phyloP scores from a whole-genome alignment of 2,329 filamentous ascomycete species.

The Chaetomium strumarium region DNA sequence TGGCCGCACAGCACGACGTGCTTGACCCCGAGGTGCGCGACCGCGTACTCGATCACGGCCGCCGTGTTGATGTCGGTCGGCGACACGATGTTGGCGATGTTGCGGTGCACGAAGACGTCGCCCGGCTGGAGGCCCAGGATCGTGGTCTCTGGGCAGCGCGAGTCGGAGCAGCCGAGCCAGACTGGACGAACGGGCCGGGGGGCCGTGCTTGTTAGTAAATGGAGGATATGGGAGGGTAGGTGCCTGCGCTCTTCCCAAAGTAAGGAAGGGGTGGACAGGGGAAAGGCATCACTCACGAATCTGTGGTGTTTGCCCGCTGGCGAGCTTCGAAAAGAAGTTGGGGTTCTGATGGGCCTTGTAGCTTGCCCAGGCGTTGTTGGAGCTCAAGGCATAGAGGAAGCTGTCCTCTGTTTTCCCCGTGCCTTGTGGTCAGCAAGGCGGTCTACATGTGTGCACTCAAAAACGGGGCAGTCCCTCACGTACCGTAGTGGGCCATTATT shows the following conservation, averaged over 20 bases:
- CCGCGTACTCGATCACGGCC: constrained; percentile 74
- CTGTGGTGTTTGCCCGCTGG: constrained; percentile 59
- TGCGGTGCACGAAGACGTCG: constrained; percentile 84
- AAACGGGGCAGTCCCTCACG: too few relatives aligned
- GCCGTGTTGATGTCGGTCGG: constrained; percentile 68
- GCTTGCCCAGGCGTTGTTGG: constrained; percentile 65
- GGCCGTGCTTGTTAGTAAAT: background rate
- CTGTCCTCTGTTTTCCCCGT: constrained; percentile 42
- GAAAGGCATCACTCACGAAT: constrained; percentile 43
- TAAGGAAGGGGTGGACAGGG: too few relatives aligned
- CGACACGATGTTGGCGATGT: constrained; percentile 80
- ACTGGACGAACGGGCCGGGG: constrained; percentile 40
- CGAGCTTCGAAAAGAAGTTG: constrained; percentile 62
- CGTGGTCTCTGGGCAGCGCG: constrained; percentile 76
- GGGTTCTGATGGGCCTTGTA: constrained; percentile 61
- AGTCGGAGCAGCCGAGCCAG: constrained; percentile 86
- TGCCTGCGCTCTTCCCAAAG: background rate
- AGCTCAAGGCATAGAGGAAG: constrained; percentile 57
- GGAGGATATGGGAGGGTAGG: background rate
- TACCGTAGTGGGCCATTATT: constrained; percentile 5
- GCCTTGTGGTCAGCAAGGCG: constrained; percentile 2
- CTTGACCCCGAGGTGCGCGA: constrained; percentile 63
- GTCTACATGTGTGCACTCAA: background rate
- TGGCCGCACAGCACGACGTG: constrained; percentile 68
- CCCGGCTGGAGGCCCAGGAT: constrained; percentile 73